Evolutionary conservation across 2,329 filamentous ascomycete species (phyloP), one percentile per base, ranked within the genome.

Genomic region (Neonectria faginata): DNA sequence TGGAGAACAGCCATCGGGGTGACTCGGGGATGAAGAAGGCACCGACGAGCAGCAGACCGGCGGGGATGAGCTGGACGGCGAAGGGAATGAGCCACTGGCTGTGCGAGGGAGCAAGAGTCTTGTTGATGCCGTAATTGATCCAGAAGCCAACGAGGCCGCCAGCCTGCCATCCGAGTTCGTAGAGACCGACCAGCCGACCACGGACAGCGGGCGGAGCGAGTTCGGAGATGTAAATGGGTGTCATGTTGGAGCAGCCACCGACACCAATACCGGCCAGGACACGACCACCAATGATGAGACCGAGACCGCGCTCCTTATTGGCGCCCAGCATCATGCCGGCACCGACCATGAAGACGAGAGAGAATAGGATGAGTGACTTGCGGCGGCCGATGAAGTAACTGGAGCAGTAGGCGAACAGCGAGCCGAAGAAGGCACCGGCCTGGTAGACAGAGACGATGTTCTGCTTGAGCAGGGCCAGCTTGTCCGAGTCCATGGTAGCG

Each of bases 401-500:
- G 36, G 87, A 85, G 9, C 82, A 84, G 70, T 91, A 94, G 61
- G 89, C 91, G 64, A 86, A 85, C 44, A 93, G 80, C n/a, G 89
- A 88, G 55, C 92, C 92, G 71, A 95, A 94, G 81, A 96, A 94
- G 64, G 92, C 92, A 64, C 92, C 92, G 10, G 92, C 92, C 78
- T 95, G 92, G 80, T 93, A 94, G 58, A 91, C 87, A 27, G 90
- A 93, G 56, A 94, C 92, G 66, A 94, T 93, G 77, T 94, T 95
- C 72, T 89, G 83, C 73, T 88, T 89, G 52, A 91, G 81, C 4
- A 91, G 78, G 31, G 88, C 85, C 27, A 89, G 79, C n/a, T 86
- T 74, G 3, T 72, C 60, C 0, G 75, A 58, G 5, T 75, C 78
- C 79, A 89, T 86, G 2, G 78, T 73, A 2, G 77, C 80, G 71